A percentile compares a stretch with the other conserved stretches of the same genome.
Evolutionary conservation across 2,329 filamentous ascomycete genomes (phyloP).

Genomic region (Botrytis deweyae): DNA sequence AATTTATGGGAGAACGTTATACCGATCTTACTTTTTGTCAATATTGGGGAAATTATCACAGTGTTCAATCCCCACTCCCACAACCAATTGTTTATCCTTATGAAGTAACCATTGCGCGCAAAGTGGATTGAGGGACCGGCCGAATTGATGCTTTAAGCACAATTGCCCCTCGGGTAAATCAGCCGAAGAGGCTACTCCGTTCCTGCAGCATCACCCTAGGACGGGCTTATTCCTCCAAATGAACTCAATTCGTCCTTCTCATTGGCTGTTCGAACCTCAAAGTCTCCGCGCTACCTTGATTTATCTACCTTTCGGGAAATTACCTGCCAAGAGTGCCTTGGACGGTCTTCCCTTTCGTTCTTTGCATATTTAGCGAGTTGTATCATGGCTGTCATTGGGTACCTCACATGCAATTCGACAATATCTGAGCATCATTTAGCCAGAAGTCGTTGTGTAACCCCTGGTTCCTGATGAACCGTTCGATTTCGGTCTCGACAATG

Average conservation of each 20-base stretch:
- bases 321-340: background rate
- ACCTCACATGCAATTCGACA: background rate
- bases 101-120: background rate
- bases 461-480: background rate
- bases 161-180: background rate
- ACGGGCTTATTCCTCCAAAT: background rate
- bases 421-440: background rate
- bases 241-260: background rate
- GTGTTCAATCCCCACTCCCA: background rate
- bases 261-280: background rate
- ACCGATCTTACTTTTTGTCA: conserved; percentile 8
- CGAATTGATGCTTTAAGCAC: background rate
- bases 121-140: background rate
- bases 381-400: background rate
- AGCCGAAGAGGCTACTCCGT: background rate
- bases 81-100: background rate
- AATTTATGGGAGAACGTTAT: background rate
- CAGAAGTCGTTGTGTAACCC: background rate
- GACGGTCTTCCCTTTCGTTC: background rate
- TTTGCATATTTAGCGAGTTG: conserved; percentile 8
- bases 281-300: background rate
- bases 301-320: background rate
- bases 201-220: background rate
- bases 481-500: conserved; percentile 1
- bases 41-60: background rate